Base-by-base conservation (phyloP, 164 flowering plant species). In the Stephania cephalantha region DNA sequence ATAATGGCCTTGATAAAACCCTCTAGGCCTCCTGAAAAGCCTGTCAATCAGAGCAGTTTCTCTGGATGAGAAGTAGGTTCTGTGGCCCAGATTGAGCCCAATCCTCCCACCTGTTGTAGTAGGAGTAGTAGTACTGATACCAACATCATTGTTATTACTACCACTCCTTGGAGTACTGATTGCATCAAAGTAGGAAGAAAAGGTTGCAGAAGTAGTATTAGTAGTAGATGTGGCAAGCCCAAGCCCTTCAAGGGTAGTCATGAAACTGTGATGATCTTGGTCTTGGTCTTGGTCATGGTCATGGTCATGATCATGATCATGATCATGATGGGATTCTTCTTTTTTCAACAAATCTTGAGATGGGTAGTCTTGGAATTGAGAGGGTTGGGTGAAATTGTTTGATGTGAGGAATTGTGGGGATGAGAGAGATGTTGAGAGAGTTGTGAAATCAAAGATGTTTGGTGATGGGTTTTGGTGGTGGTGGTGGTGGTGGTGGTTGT, bases 51-150 rank as follows among this genome's bases (percentile, higher is more conserved):
- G 69, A 11, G 72, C 78, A 0, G 81, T 75, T 18, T 81, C 83
- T 63, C 58, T 52, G 29, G 84, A 81, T 5, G 84, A 79, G 63
- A 81, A 81, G 73, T 81, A 81, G 6, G 81, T 78, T 45, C 83
- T 50, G 46, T 79, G 83, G 35, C 83, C 83, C 22, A 79, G 75
- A 68, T 81, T 79, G 55, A 81, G 64, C 68, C 81, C 84, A 55
- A 77, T 77, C 74, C 79, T 69, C 53, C 70, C 68, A 30, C 77
- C 72, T 35, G 42, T 35, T 35, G 42, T 35, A 35, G 3, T 35
- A 53, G 6, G 0, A 25, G 25, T 25, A 25, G 25, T 25, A 25
- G 25, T 25, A 25, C 25, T 25, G 25, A 25, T 25, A 25, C 25
- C 25, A 25, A 25, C 25, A 25, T 25, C 25, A 25, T 25, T 25